Base-by-base conservation (phyloP, 768 basidiomycete species). In the Rhodotorula babjevae region DNA sequence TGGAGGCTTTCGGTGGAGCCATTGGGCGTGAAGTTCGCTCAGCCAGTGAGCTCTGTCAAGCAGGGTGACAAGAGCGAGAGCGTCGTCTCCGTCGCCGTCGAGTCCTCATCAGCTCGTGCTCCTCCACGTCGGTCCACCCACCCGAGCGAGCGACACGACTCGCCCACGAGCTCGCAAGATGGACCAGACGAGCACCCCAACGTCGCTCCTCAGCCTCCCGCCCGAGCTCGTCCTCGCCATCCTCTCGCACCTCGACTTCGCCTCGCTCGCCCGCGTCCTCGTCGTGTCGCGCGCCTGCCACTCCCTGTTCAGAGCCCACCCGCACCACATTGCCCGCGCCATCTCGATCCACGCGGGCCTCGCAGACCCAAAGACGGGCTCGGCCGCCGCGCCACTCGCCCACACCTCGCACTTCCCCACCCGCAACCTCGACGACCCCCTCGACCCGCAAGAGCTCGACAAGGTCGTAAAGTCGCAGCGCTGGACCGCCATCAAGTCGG, bases 221-320 rank as follows among this genome's bases (percentile, higher is more conserved):
- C 23, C 66, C 6, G 71, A 72, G 44, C 36, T 72, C 19, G 8
- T 31, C 31, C 47, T 58, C 50, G 3, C 9, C 27, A 25, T 67
- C 50, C 40, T 60, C n/a, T 23, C 50, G 9, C 44, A 55, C 50
- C 44, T 67, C 52, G 63, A 64, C 67, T 50, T 72, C 18, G 44
- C 59, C 44, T 29, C 71, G 3, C 67, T 72, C 46, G 29, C 59
- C 27, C 14, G 14, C 19, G 6, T 40, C 46, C 6, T 61, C n/a
- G 58, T 23, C 31, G 50, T 7, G 59, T 12, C 47, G 52, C 29
- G 64, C 67, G 12, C 58, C 27, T 56, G 68, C 62, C 53, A 42
- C 53, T n/a, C 42, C 50, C 52, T 61, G 31, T 68, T 47, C 57
- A 36, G 23, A 25, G 18, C 12, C 47, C 60, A 61, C 59, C 14